Evolutionary conservation across 139 green algal genomes (phyloP), one percentile per base, ranked within the genome.

Genomic region (Coelastrella sp.): DNA sequence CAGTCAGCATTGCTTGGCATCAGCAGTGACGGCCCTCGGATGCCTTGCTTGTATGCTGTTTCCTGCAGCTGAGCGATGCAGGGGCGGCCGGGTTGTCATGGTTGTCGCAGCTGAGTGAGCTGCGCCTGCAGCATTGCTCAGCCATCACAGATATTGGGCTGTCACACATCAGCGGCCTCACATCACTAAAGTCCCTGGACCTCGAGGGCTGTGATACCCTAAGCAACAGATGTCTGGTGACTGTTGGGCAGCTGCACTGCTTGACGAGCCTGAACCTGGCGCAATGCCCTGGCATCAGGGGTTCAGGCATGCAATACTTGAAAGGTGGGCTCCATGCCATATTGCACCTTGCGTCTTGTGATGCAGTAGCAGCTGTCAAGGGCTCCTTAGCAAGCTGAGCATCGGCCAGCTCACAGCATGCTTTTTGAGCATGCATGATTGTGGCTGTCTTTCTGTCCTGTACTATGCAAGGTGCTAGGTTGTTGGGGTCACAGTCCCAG

Each of bases 141-240:
- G 68, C 32, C 54, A 80, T 88, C 54, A 80, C 54, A n/a, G 83
- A 88, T 61, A 19, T 54, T 56, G 65, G 82, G 3, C 64, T 87
- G 8, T 22, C 13, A 5, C 83, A 88, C 68, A 68, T 88, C 54
- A 80, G 83, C 7, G 56, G 83, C 3, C 66, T 80, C 17, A 80
- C 83, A 56, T 47, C 54, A 19, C 83, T 88, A 47, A 57, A 58
- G 11, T 32, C 47, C 65, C 56, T 88, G 5, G 54, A 88, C 54
- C 0, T 88, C 54, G 83, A 68, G 66, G 83, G 83, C 54, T 88
- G 83, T 76, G 83, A 88, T 17, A 68, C 54, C 4, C 68, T 88
- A 20, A 88, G 17, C 83, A 71, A 13, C 20, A 14, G 10, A 61
- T 77, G 83, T 61, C 56, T 80, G 54, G 47, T 68, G 8, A 7